phyloP scores from a whole-genome alignment of 2,329 filamentous ascomycete species.

The Microdochium nivale region DNA sequence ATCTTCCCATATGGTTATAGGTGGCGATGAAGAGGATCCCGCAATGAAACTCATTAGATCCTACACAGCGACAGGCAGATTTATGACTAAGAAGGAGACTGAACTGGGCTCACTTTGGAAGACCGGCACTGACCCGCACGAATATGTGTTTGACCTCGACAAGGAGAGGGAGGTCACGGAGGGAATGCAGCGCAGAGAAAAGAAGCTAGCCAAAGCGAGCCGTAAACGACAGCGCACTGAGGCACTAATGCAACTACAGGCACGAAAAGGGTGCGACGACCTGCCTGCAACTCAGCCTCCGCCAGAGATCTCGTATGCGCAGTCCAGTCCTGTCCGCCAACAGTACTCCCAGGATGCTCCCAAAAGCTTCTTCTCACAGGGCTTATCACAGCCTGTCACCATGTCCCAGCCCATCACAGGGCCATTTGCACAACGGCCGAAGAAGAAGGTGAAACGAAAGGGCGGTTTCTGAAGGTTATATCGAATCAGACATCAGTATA shows the following conservation, averaged over 20 bases:
- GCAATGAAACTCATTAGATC: conserved; percentile 18
- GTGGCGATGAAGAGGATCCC: conserved; percentile 12
- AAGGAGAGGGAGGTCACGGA: conserved; percentile 14
- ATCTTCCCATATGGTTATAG: conserved; percentile 1
- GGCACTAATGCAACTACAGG: conserved; percentile 14
- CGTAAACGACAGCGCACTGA: conserved; percentile 20
- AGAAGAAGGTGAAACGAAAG: conserved; percentile 21
- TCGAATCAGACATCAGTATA: too few relatives aligned
- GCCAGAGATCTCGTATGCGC: conserved; percentile 10
- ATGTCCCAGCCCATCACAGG: conserved; percentile 23
- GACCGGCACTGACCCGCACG: conserved; percentile 11
- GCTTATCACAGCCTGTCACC: conserved; percentile 1
- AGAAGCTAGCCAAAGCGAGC: conserved; percentile 14
- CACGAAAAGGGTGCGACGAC: conserved; percentile 12
- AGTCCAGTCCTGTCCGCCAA: conserved; percentile 9
- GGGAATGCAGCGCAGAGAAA: conserved; percentile 14
- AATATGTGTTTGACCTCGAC: conserved; percentile 20
- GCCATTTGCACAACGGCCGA: conserved; percentile 15
- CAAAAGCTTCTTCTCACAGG: neutral
- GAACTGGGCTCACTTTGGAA: conserved; percentile 19
- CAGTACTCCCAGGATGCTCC: conserved; percentile 9
- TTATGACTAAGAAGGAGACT: conserved; percentile 11
- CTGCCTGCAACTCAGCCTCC: conserved; percentile 16
- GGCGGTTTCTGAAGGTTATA: conserved; percentile 16
- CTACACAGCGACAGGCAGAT: conserved; percentile 19